phyloP scores from a whole-genome alignment of 495 filamentous ascomycete species.

The Xylaria grammica region DNA sequence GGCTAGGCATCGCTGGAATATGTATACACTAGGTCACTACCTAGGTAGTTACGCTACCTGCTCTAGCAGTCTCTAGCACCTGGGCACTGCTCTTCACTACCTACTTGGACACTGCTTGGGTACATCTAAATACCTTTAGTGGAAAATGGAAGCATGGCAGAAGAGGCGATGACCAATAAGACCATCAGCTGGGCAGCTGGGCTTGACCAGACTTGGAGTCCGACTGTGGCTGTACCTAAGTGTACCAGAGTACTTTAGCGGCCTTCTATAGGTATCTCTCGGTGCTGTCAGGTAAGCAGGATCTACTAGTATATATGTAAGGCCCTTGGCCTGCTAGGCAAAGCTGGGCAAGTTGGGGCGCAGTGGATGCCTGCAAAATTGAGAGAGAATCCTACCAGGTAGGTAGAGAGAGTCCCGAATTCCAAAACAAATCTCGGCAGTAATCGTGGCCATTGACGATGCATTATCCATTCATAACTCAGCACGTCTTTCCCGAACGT shows the following conservation, averaged over 20 bases:
- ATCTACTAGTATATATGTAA: too few species aligned
- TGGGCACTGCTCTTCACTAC: too few species aligned
- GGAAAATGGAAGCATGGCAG: slow-evolving; percentile 8
- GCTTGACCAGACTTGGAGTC: too few species aligned
- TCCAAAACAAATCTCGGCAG: slow-evolving; percentile 12
- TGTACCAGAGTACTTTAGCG: background rate
- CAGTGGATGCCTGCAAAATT: slow-evolving; percentile 7
- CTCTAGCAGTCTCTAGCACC: too few species aligned
- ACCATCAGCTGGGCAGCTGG: background rate
- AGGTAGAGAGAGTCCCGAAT: background rate
- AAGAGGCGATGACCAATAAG: slow-evolving; percentile 1
- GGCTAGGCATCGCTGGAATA: background rate
- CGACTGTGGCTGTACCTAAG: too few species aligned
- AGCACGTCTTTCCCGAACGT: background rate
- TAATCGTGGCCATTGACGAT: background rate
- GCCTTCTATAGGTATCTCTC: background rate
- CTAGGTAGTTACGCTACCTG: too few species aligned
- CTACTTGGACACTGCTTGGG: too few species aligned
- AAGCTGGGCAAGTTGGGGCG: background rate
- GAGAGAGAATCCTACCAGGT: background rate
- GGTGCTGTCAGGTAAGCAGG: too few species aligned
- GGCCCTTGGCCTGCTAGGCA: background rate
- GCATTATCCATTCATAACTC: background rate
- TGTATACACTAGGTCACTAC: too few species aligned
- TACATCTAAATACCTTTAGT: too few species aligned